phyloP scores from a whole-genome alignment of 306 rosid species.

The Quercus variabilis region DNA sequence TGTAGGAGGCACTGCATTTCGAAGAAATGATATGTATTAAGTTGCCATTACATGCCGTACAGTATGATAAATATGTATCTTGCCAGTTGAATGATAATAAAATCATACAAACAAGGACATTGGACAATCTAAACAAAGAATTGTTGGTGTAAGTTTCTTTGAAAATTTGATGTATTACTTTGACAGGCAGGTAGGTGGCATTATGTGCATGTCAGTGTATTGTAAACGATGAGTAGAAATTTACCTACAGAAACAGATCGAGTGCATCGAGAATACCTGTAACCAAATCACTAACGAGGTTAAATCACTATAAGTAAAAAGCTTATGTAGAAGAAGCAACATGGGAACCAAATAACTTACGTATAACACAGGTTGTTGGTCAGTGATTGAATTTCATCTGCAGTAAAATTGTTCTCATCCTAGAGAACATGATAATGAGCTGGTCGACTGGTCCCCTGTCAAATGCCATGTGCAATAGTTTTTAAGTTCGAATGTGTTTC shows the following conservation, averaged over 20 bases:
- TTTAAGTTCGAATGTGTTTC: background rate
- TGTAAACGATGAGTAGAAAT: background rate
- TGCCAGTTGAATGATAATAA: too few species aligned
- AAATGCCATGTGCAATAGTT: background rate
- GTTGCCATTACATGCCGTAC: too few species aligned
- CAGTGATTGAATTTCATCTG: conserved; percentile 71
- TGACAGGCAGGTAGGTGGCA: background rate
- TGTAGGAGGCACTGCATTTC: conserved; percentile 62
- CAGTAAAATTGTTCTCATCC: conserved; percentile 76
- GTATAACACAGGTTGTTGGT: conserved; percentile 80
- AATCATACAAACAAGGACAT: too few species aligned
- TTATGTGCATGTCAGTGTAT: background rate
- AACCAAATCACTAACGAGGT: conserved; percentile 8
- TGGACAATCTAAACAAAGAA: too few species aligned
- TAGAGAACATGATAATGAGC: conserved; percentile 73
- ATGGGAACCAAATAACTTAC: conserved; percentile 29
- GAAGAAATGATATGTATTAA: background rate
- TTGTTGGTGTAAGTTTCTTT: too few species aligned
- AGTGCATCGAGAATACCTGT: conserved; percentile 64
- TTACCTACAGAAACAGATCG: conserved; percentile 65
- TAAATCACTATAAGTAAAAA: conserved; percentile 17
- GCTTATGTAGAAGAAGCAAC: background rate
- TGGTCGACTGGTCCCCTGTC: conserved; percentile 65
- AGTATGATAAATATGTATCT: too few species aligned
- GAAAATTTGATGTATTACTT: background rate